Base-by-base conservation (phyloP, 768 basidiomycete genomes). In the Naganishia kalamii region DNA sequence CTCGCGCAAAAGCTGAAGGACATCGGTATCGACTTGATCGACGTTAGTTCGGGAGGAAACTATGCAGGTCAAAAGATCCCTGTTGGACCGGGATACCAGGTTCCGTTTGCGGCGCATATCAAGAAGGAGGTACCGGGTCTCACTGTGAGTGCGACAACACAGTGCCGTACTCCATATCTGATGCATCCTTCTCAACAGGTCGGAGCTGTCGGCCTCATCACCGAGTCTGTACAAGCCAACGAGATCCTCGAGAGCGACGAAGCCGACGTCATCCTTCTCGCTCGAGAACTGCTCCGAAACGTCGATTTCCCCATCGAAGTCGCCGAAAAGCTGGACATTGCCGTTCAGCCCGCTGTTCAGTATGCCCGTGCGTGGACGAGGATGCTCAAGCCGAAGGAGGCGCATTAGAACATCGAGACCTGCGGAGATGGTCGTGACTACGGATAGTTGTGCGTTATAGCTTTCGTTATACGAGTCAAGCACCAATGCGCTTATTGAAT, bases 1-100 rank as follows among this genome's bases (percentile, higher is more conserved):
- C 81, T 86, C 32, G 81, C 81, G 1, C 81, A 81, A 15, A 82
- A 84, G 73, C 74, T 90, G 70, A 75, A 83, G 70, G 76, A 84
- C 62, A 68, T 85, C 4, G 88, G 87, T 8, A 81, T 90, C 13
- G 90, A 91, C 72, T 79, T 93, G n/a, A 74, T 93, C 54, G 88
- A 93, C 75, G 82, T 82, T 51, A 85, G 83, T 43, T 81, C 82
- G 0, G 89, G 87, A 15, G 88, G 88, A 3, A 86, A 86, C 69
- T 87, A 83, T 80, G 74, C 67, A 3, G 70, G 81, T 59, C 86
- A 88, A 75, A 82, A 85, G 33, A 65, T 65, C 51, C 65, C 67
- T 10, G 44, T 69, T 23, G 63, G 63, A 30, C 70, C 70, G 0
- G 60, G 62, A 40, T 70, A 66, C 62, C 60, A 88, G 84, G 85